phyloP scores from a whole-genome alignment of 768 basidiomycete species.

The Russula brevipes region DNA sequence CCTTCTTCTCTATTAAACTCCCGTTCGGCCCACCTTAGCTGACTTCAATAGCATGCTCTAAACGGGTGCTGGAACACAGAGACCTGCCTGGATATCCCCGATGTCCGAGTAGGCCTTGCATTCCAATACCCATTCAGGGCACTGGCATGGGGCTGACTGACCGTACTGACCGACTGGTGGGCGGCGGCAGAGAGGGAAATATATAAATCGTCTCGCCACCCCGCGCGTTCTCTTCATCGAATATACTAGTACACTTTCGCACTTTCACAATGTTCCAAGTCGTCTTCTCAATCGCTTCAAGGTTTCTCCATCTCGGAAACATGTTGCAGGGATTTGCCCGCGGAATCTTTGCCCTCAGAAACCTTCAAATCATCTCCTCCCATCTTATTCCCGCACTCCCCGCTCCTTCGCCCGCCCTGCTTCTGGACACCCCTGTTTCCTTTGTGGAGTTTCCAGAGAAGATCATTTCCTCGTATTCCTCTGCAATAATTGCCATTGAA shows the following conservation, averaged over 20 bases:
- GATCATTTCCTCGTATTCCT: not conserved
- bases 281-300: conserved; percentile 3
- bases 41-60: too few relatives aligned
- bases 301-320: conserved; percentile 10
- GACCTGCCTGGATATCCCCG: too few relatives aligned
- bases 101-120: too few relatives aligned
- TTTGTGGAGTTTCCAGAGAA: not conserved
- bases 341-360: conserved; percentile 9
- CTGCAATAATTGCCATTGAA: not conserved
- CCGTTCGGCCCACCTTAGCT: too few relatives aligned
- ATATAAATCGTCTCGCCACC: too few relatives aligned
- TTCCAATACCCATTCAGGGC: too few relatives aligned
- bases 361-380: not conserved
- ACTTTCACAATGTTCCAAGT: conserved; percentile 10
- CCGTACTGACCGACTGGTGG: too few relatives aligned
- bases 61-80: too few relatives aligned
- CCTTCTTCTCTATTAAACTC: too few relatives aligned
- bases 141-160: too few relatives aligned
- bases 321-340: conserved; percentile 3
- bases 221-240: not conserved
- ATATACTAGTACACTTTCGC: not conserved
- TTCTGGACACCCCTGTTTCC: not conserved
- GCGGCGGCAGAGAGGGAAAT: too few relatives aligned
- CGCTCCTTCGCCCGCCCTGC: not conserved
- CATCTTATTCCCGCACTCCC: not conserved